Percentiles rank a stretch among this genome's conserved stretches.
phyloP scores from a whole-genome alignment of 2,329 filamentous ascomycete genomes.

The Pyrenochaeta sp. region DNA sequence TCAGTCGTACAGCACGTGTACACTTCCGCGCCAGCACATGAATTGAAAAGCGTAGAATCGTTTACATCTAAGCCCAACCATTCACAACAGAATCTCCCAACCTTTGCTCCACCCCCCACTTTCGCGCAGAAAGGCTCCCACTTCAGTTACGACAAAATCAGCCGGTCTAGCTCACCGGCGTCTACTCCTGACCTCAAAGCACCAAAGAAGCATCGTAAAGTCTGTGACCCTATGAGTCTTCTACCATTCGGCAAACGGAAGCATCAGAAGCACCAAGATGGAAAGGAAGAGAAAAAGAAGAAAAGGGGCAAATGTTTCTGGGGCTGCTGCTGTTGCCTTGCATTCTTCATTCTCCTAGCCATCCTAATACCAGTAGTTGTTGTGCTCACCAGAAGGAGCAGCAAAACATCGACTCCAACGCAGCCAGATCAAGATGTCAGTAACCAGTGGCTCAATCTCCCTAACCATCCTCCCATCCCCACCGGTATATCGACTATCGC shows the following conservation, averaged over 20 bases:
- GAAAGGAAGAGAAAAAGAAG: conserved; percentile 40
- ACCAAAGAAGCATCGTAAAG: conserved; percentile 43
- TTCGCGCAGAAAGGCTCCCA: conserved; percentile 34
- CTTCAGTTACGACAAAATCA: conserved; percentile 36
- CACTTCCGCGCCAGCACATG: conserved; percentile 27
- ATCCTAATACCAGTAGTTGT: conserved; percentile 52
- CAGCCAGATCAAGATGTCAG: conserved; percentile 23
- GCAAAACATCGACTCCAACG: conserved; percentile 39
- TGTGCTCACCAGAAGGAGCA: conserved; percentile 49
- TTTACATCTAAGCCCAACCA: conserved; percentile 19
- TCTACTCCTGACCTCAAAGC: conserved; percentile 33
- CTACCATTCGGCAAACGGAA: conserved; percentile 32
- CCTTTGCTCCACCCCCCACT: conserved; percentile 44
- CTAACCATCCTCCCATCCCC: conserved; percentile 85
- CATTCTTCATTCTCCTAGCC: conserved; percentile 46
- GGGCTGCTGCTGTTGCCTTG: conserved; percentile 48
- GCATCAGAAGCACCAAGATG: conserved; percentile 17
- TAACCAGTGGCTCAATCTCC: conserved; percentile 78
- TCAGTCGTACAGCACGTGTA: conserved; percentile 21
- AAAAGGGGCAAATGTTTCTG: conserved; percentile 44
- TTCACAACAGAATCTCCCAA: conserved; percentile 26
- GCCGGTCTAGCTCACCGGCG: conserved; percentile 33
- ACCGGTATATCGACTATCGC: conserved; percentile 83
- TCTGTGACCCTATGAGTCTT: conserved; percentile 34
- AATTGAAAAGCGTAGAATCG: conserved; percentile 14